phyloP scores from a whole-genome alignment of 1,284 basidiomycete species.

The Sporisorium iseilematis-ciliati region DNA sequence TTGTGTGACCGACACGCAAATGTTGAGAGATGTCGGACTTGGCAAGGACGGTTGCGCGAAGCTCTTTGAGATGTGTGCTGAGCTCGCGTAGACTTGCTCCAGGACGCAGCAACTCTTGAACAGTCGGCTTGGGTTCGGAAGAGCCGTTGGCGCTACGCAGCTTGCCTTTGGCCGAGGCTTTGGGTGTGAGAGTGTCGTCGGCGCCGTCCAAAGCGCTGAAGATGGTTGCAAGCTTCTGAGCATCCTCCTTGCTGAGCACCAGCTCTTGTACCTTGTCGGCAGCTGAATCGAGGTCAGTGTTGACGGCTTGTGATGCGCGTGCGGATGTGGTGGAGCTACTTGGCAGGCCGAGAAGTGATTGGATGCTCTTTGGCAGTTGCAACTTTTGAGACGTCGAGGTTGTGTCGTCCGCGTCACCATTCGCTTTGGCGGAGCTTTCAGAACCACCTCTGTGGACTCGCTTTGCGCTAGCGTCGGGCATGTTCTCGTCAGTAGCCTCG shows the following conservation, averaged over 20 bases:
- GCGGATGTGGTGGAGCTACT: slow-evolving; percentile 14
- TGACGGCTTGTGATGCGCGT: not conserved
- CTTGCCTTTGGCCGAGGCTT: slow-evolving; percentile 23
- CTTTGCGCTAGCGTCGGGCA: not conserved
- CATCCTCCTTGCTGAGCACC: slow-evolving; percentile 23
- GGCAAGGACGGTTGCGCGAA: slow-evolving; percentile 28
- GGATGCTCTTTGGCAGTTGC: slow-evolving; percentile 25
- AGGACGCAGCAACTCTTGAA: slow-evolving; percentile 21
- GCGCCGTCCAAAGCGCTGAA: slow-evolving; percentile 13
- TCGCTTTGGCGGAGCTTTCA: not conserved
- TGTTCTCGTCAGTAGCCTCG: slow-evolving; percentile 14
- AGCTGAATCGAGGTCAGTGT: not conserved
- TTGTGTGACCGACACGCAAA: slow-evolving; percentile 3
- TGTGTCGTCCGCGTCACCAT: not conserved
- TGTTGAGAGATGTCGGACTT: slow-evolving; percentile 19
- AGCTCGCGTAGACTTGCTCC: slow-evolving; percentile 31
- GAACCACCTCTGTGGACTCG: not conserved
- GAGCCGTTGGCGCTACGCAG: slow-evolving; percentile 3
- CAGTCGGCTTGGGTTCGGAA: not conserved
- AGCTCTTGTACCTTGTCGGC: slow-evolving; percentile 25
- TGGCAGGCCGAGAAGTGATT: slow-evolving; percentile 36
- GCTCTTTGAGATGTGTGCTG: slow-evolving; percentile 20
- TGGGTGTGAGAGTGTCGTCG: slow-evolving; percentile 1
- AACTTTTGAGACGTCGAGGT: slow-evolving; percentile 2
- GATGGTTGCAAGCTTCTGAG: slow-evolving; percentile 24